These are phyloP conservation scores for Ophiosphaerella narmari DNA, from an alignment of 2,329 filamentous ascomycete species.

Conservation along the genomic window DNA sequence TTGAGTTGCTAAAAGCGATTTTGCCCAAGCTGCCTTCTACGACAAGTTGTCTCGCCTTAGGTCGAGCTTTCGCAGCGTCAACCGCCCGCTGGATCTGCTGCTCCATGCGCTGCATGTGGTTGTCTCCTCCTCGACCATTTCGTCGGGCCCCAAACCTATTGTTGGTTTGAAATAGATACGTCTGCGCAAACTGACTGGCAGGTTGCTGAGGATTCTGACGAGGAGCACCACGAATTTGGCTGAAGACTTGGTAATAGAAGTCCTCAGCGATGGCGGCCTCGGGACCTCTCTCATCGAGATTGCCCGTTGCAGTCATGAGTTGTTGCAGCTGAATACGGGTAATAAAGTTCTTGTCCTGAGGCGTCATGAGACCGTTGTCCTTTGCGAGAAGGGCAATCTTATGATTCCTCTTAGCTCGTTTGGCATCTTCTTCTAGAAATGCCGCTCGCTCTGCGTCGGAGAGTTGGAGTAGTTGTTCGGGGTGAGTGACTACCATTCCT, in stretches of 20 bases:
- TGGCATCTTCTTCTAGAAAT: constrained; percentile 88
- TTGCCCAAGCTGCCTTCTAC: constrained; percentile 96
- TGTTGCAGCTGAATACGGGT: constrained; percentile 97
- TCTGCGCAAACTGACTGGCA: constrained; percentile 94
- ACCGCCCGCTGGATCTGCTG: constrained; percentile 97
- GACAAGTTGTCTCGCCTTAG: constrained; percentile 95
- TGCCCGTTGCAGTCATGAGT: constrained; percentile 88
- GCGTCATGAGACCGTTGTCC: constrained; percentile 97
- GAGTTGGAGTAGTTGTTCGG: constrained; percentile 75
- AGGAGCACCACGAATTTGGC: constrained; percentile 86
- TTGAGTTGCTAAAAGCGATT: constrained; percentile 98
- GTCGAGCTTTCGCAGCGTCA: constrained; percentile 94
- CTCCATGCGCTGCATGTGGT: constrained; percentile 98
- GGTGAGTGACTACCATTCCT: constrained; percentile 64
- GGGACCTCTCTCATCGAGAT: constrained; percentile 75
- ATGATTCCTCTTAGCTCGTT: constrained; percentile 94
- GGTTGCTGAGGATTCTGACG: constrained; percentile 92
- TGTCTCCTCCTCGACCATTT: constrained; percentile 83
- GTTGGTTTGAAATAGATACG: constrained; percentile 94
- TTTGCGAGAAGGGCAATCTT: constrained; percentile 94
- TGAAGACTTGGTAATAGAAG: constrained; percentile 98
- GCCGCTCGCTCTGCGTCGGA: constrained; percentile 82
- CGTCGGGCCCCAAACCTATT: constrained; percentile 78
- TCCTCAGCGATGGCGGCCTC: constrained; percentile 87
- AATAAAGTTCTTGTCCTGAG: constrained; percentile 99